Conservation (phyloP, 768 basidiomycete species). For the Lepiota brunneoincarnata region DNA sequence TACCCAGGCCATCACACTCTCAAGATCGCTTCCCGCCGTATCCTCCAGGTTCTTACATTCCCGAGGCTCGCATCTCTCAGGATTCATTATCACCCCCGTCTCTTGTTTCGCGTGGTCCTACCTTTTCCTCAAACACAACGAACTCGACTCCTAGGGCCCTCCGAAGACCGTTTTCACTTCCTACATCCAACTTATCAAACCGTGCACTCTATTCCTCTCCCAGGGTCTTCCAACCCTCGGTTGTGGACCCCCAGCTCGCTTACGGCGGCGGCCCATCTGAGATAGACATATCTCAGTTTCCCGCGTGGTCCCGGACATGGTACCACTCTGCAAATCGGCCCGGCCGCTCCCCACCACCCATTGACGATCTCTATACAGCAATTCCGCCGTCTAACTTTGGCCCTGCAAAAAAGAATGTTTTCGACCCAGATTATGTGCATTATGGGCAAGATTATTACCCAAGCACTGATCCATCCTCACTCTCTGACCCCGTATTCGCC, state of each 20-base stretch:
- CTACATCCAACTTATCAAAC: constrained; percentile 31
- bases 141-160: constrained; percentile 21
- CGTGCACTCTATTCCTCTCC: constrained; percentile 22
- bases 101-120: constrained; percentile 40
- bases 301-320: constrained; percentile 63
- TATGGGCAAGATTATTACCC: constrained; percentile 27
- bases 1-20: constrained; percentile 14
- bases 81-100: constrained; percentile 34
- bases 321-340: constrained; percentile 34
- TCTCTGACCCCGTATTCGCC: constrained; percentile 23
- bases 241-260: constrained; percentile 18
- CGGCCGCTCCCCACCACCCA: constrained; percentile 15
- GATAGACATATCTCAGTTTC: constrained; percentile 61
- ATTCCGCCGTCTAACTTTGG: constrained; percentile 29
- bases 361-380: constrained; percentile 22
- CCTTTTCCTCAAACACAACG: constrained; percentile 35
- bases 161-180: constrained; percentile 48
- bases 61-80: constrained; percentile 15
- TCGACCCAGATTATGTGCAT: constrained; percentile 14
- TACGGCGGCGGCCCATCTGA: constrained; percentile 28
- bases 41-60: constrained; percentile 26
- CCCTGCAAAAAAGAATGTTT: constrained; percentile 22
- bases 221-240: constrained; percentile 17
- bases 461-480: constrained; percentile 29
- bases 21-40: constrained; percentile 21